Evolutionary conservation across 495 filamentous ascomycete species (phyloP).

Genomic region (Penicillium riverlandense): DNA sequence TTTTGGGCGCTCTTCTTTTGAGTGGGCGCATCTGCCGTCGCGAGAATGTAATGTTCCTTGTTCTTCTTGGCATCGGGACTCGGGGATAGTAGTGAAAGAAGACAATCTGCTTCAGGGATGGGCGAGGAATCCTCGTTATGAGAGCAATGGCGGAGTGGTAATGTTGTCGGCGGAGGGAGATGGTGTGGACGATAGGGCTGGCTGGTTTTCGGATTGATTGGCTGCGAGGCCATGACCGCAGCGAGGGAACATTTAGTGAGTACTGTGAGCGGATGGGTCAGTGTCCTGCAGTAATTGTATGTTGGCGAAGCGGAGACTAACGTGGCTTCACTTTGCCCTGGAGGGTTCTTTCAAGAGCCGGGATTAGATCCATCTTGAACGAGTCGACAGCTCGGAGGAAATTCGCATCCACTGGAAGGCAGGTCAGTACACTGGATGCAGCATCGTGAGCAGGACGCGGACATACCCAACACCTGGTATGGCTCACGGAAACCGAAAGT

Average conservation of each 20-base stretch:
- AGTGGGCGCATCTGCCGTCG: slow-evolving; percentile 47
- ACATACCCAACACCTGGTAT: slow-evolving; percentile 78
- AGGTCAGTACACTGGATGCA: slow-evolving; percentile 5
- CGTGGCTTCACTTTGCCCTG: slow-evolving; percentile 80
- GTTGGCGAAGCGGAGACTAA: slow-evolving; percentile 27
- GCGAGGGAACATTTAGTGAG: slow-evolving; percentile 55
- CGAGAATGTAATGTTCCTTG: slow-evolving; percentile 86
- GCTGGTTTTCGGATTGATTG: slow-evolving; percentile 39
- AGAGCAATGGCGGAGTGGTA: slow-evolving; percentile 82
- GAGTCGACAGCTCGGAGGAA: slow-evolving; percentile 65
- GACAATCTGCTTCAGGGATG: slow-evolving; percentile 68
- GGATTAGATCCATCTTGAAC: slow-evolving; percentile 76
- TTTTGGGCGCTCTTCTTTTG: slow-evolving; percentile 16
- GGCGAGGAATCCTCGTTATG: slow-evolving; percentile 78
- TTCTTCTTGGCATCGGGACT: slow-evolving; percentile 56
- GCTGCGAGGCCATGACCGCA: slow-evolving; percentile 36
- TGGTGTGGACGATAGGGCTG: slow-evolving; percentile 32
- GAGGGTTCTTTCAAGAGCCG: slow-evolving; percentile 63
- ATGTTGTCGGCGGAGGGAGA: slow-evolving; percentile 40
- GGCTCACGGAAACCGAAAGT: slow-evolving; percentile 84
- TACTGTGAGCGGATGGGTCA: slow-evolving; percentile 26
- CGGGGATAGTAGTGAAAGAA: slow-evolving; percentile 70
- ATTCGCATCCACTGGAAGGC: slow-evolving; percentile 61
- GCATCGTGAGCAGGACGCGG: background rate
- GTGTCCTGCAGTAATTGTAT: too few species aligned